These are phyloP conservation scores for Penicillium crystallinum DNA, from an alignment of 495 filamentous ascomycete species.

Conservation along the genomic window DNA sequence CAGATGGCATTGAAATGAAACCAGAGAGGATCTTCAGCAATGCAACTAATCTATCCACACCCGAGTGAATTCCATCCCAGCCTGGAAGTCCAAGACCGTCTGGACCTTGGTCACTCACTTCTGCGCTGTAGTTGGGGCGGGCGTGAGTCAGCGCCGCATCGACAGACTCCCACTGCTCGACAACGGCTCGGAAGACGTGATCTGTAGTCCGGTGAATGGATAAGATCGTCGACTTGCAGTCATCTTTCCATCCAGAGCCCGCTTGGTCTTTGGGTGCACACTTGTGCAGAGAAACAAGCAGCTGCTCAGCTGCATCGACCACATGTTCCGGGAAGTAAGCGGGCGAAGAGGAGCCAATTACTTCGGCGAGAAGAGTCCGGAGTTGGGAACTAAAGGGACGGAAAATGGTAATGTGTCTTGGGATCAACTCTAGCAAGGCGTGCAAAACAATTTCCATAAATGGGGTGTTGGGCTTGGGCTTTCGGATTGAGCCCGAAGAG, in stretches of 20 bases:
- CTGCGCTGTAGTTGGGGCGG: constrained; percentile 30
- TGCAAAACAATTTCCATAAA: constrained; percentile 59
- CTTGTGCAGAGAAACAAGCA: constrained; percentile 65
- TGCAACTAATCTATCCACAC: constrained; percentile 60
- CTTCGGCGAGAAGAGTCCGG: constrained; percentile 49
- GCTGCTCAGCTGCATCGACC: constrained; percentile 47
- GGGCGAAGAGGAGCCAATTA: constrained; percentile 29
- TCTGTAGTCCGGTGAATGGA: constrained; percentile 64
- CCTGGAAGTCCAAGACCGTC: constrained; percentile 50
- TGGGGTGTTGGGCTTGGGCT: constrained; percentile 37
- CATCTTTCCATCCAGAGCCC: constrained; percentile 66
- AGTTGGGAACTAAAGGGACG: constrained; percentile 68
- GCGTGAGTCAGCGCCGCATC: constrained; percentile 24
- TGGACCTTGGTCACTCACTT: constrained; percentile 32
- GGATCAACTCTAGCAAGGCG: constrained; percentile 62
- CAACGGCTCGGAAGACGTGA: constrained; percentile 66
- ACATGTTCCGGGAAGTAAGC: constrained; percentile 43
- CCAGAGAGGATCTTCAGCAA: constrained; percentile 52
- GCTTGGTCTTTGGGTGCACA: constrained; percentile 70
- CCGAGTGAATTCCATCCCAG: constrained; percentile 69
- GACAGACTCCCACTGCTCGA: constrained; percentile 72
- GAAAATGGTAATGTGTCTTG: constrained; percentile 71
- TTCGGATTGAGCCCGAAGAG: constrained; percentile 36
- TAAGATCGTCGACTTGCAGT: constrained; percentile 52
- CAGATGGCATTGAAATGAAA: constrained; percentile 55